Evolutionary conservation across 768 basidiomycete species (phyloP).

Genomic region (Hemileccinum rubropunctum): DNA sequence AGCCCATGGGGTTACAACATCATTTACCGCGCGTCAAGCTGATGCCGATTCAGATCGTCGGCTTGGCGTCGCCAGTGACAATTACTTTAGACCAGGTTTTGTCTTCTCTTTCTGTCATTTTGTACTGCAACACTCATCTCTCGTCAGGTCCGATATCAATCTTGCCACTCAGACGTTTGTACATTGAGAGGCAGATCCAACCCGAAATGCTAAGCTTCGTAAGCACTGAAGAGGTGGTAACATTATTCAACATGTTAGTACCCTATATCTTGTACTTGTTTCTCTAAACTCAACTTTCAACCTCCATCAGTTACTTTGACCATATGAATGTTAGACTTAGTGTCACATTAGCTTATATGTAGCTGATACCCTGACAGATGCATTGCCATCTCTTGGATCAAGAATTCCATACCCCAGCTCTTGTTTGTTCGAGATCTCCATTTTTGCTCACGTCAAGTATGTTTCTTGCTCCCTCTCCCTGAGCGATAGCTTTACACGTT

Average conservation of each 20-base stretch:
- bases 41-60: slow-evolving; percentile 43
- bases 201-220: slow-evolving; percentile 94
- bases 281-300: slow-evolving; percentile 4
- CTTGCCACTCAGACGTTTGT: slow-evolving; percentile 74
- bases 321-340: slow-evolving; percentile 60
- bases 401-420: slow-evolving; percentile 89
- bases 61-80: slow-evolving; percentile 78
- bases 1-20: slow-evolving; percentile 47
- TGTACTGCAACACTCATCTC: slow-evolving; percentile 4
- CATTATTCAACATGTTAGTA: slow-evolving; percentile 84
- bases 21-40: slow-evolving; percentile 38
- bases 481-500: background rate
- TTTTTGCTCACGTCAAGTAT: slow-evolving; percentile 91
- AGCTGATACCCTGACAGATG: slow-evolving; percentile 43
- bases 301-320: slow-evolving; percentile 60
- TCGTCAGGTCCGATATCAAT: slow-evolving; percentile 81
- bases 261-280: background rate
- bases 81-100: slow-evolving; percentile 90
- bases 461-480: slow-evolving; percentile 27
- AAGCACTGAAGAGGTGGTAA: slow-evolving; percentile 84
- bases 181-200: slow-evolving; percentile 86
- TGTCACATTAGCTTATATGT: background rate
- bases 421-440: slow-evolving; percentile 92
- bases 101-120: slow-evolving; percentile 3
- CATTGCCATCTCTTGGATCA: slow-evolving; percentile 81